Conservation (phyloP, 768 basidiomycete species). For the Agaricus bisporus region DNA sequence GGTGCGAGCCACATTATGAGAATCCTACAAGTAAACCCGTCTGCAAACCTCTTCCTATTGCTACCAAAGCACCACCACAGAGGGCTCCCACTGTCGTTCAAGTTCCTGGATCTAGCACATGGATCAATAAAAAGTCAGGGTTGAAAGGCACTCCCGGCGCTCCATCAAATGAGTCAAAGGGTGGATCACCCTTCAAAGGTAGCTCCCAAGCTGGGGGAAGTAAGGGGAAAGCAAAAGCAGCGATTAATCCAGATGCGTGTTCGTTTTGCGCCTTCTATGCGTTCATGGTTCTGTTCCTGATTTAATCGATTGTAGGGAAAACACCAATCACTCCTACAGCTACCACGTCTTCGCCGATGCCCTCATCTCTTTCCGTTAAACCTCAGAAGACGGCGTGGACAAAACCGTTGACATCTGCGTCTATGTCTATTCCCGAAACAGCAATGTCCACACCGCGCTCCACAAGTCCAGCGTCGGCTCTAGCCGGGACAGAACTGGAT, state of each 20-base stretch:
- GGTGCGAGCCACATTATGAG: constrained; percentile 11
- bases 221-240: neutral
- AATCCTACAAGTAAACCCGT: constrained; percentile 12
- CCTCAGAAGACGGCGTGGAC: neutral
- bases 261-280: neutral
- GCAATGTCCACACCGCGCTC: neutral
- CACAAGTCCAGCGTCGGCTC: neutral
- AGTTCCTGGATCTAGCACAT: constrained; percentile 6
- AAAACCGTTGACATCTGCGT: neutral
- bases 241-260: constrained; percentile 4
- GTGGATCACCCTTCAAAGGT: neutral
- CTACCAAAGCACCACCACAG: constrained; percentile 9
- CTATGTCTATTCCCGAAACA: neutral
- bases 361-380: neutral
- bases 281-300: neutral
- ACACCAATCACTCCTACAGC: constrained; percentile 2
- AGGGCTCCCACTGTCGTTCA: neutral
- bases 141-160: neutral
- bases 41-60: constrained; percentile 11
- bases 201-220: neutral
- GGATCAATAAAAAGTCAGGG: neutral
- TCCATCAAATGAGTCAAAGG: neutral
- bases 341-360: neutral
- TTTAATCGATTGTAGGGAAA: neutral
- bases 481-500: neutral